These are phyloP conservation scores for Scheffersomyces stambukii DNA, from an alignment of 1,139 yeast species.

Conservation along the genomic window DNA sequence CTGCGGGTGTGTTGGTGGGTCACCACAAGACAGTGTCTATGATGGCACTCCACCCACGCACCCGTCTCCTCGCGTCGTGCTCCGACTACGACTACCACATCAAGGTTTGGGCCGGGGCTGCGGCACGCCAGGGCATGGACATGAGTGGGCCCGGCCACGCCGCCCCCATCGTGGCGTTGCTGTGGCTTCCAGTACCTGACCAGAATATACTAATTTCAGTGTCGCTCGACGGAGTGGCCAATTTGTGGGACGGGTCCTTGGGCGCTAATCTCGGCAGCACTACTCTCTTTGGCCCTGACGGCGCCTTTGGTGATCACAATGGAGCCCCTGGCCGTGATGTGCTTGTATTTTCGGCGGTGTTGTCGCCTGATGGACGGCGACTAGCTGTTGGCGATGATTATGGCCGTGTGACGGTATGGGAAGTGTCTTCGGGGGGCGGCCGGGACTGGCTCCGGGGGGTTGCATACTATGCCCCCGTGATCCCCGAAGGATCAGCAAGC, in stretches of 20 bases:
- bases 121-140: conserved; percentile 40
- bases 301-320: conserved; percentile 15
- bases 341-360: conserved; percentile 43
- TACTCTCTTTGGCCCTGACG: conserved; percentile 20
- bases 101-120: conserved; percentile 69
- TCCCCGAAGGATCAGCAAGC: conserved; percentile 4
- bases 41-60: conserved; percentile 47
- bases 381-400: conserved; percentile 63
- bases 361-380: conserved; percentile 46
- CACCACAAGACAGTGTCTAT: conserved; percentile 62
- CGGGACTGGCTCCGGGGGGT: conserved; percentile 18
- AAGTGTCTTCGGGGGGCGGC: conserved; percentile 17
- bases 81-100: conserved; percentile 67
- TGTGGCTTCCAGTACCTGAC: conserved; percentile 50
- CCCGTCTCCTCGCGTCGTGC: conserved; percentile 62
- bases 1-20: conserved; percentile 64
- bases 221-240: conserved; percentile 68
- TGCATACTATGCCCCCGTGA: conserved; percentile 18
- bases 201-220: conserved; percentile 25
- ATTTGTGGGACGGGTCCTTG: conserved; percentile 59
- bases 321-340: conserved; percentile 11
- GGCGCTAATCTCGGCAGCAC: conserved; percentile 29
- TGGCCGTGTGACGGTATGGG: conserved; percentile 57
- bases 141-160: conserved; percentile 38
- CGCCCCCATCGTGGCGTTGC: conserved; percentile 51